Evolutionary conservation across 2,329 filamentous ascomycete genomes (phyloP), one percentile per base, ranked within the genome.

Genomic region (Biscogniauxia sp.): DNA sequence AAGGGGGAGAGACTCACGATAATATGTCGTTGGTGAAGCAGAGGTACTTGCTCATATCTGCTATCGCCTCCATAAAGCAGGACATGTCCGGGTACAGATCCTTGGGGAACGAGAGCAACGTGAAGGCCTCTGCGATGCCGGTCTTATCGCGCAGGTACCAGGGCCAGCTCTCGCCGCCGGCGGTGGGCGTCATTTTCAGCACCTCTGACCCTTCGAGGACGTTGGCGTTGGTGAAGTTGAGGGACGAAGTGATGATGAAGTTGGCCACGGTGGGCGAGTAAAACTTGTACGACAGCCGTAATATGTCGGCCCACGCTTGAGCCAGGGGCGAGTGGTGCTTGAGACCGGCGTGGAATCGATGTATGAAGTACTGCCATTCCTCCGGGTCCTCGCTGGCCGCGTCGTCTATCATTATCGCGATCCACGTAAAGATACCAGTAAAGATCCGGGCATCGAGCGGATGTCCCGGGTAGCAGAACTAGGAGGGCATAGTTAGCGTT

Each of bases 381-480:
- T 58, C 53, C 1, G 61, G 61, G 2, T 65, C 55, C 55, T 65
- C 55, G 6, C 52, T 50, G 9, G 69, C 67, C 51, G 62, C 65
- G 63, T 75, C 72, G 32, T 74, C 73, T 17, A 72, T 68, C 7
- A 73, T 61, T 23, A 70, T 68, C 5, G 66, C 67, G 5, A 75
- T 57, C 61, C 72, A 72, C 25, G 73, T 73, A 54, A 70, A 71
- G 41, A 75, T 69, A 17, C 72, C 70, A 11, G 72, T 64, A 59
- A 74, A 72, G 25, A 75, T 58, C 50, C 70, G 69, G 17, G 72
- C 62, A 17, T 73, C 66, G 3, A 68, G 54, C 5, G 65, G 62
- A 45, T 67, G 64, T 5, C 52, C 58, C 9, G 64, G 15, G 25
- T 37, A 63, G 26, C 56, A 59, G 32, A 61, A 17, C 59, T 61